A percentile compares a stretch with the other conserved stretches of the same genome.
Conservation (phyloP, 257 asterid genomes). For the Fraxinus pennsylvanica region DNA sequence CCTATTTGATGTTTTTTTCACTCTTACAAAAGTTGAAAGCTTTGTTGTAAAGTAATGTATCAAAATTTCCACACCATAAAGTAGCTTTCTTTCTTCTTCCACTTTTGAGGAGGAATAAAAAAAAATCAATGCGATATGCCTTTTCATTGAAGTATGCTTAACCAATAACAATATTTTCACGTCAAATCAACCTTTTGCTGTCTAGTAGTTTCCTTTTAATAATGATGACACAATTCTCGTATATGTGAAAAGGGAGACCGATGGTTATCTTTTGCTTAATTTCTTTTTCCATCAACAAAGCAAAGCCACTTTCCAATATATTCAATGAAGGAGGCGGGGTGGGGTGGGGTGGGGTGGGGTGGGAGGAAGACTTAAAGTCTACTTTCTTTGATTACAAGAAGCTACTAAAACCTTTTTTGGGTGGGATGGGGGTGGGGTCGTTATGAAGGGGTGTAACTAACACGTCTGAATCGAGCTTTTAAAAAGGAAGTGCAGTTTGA, state of each 20-base stretch:
- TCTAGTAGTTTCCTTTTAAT: conserved; percentile 25
- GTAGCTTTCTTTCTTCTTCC: conserved; percentile 27
- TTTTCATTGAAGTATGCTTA: conserved; percentile 11
- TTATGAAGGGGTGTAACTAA: neutral
- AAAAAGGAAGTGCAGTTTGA: neutral
- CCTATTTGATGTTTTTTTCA: conserved; percentile 3
- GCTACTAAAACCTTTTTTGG: conserved; percentile 40
- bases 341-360: no score
- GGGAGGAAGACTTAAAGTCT: conserved; percentile 22
- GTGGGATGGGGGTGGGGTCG: neutral
- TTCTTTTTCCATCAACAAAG: conserved; percentile 42
- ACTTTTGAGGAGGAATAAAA: conserved; percentile 24
- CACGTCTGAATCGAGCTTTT: neutral
- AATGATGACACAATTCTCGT: conserved; percentile 48
- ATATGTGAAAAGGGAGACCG: conserved; percentile 38
- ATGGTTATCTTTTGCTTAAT: conserved; percentile 41
- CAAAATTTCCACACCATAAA: conserved; percentile 37
- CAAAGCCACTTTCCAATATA: conserved; percentile 39
- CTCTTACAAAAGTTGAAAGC: conserved; percentile 44
- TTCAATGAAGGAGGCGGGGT: neutral
- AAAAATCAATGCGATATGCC: neutral
- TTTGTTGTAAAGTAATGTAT: conserved; percentile 45
- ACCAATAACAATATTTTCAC: conserved; percentile 25
- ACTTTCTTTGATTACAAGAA: conserved; percentile 52
- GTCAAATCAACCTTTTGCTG: conserved; percentile 27